Evolutionary conservation across 345 rosid species (phyloP).

Genomic region (Populus davidiana): DNA sequence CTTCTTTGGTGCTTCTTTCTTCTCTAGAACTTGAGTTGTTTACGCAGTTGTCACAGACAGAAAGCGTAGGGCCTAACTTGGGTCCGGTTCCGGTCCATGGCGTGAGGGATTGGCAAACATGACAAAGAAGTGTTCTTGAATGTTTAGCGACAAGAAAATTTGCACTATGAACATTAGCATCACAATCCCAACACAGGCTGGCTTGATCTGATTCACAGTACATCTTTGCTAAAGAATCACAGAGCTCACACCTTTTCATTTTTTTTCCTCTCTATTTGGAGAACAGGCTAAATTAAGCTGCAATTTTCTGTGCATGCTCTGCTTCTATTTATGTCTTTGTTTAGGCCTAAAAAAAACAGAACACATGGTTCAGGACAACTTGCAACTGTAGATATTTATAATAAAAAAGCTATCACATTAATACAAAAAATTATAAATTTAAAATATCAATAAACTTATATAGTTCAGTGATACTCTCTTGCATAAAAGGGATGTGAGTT

Average conservation of each 20-base stretch:
- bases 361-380: slow-evolving; percentile 30
- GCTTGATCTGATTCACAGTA: slow-evolving; percentile 30
- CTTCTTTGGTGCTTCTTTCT: slow-evolving; percentile 3
- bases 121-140: slow-evolving; percentile 25
- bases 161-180: slow-evolving; percentile 20
- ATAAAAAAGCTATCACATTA: too few relatives aligned
- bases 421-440: too few relatives aligned
- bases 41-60: slow-evolving; percentile 17
- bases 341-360: slow-evolving; percentile 8
- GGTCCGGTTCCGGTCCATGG: slow-evolving; percentile 24
- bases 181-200: slow-evolving; percentile 25
- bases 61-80: slow-evolving; percentile 17
- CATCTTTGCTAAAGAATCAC: slow-evolving; percentile 20
- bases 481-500: too few relatives aligned
- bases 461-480: too few relatives aligned
- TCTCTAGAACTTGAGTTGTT: neutral
- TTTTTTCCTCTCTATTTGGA: neutral
- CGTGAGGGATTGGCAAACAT: slow-evolving; percentile 23
- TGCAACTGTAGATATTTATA: slow-evolving; percentile 18
- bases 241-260: slow-evolving; percentile 26
- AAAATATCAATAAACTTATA: too few relatives aligned
- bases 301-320: neutral
- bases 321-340: slow-evolving; percentile 8
- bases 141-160: slow-evolving; percentile 28
- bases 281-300: neutral